Evolutionary conservation across 148 eudicot species (phyloP).

Genomic region (Rhododendron ferrugineum): DNA sequence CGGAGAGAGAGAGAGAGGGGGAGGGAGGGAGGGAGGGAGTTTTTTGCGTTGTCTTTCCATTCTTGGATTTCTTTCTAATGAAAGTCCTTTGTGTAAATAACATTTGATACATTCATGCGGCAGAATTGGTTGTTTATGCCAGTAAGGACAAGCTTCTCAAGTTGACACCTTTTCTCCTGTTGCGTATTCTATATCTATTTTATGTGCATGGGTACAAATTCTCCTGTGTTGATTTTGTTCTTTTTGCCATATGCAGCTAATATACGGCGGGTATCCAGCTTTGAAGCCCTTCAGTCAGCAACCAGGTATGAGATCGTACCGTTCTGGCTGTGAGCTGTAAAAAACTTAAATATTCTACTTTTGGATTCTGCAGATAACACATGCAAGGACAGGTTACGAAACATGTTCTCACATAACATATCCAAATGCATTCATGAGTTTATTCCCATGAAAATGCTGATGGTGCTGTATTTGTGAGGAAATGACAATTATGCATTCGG

Average conservation of each 20-base stretch:
- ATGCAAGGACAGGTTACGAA: background rate
- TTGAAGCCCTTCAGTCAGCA: conserved; percentile 59
- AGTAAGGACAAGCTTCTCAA: background rate
- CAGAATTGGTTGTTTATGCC: conserved; percentile 1
- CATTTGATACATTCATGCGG: background rate
- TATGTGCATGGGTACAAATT: background rate
- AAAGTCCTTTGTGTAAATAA: background rate
- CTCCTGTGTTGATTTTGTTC: background rate
- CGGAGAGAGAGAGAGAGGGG: background rate
- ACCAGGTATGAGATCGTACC: conserved; percentile 43
- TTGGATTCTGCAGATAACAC: background rate
- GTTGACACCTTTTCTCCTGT: background rate
- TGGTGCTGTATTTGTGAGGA: background rate
- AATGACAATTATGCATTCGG: background rate
- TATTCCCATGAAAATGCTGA: background rate
- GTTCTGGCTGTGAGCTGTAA: background rate
- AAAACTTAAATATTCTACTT: background rate
- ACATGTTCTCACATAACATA: background rate
- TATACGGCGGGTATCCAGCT: conserved; percentile 47
- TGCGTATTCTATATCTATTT: background rate
- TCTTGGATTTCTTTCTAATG: background rate
- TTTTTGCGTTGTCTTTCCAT: background rate
- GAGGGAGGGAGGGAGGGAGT: no score
- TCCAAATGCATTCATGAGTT: background rate
- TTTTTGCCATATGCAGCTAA: conserved; percentile 39